Base-by-base conservation (phyloP, 176 grass and related monocot species). In the Oryza longistaminata region DNA sequence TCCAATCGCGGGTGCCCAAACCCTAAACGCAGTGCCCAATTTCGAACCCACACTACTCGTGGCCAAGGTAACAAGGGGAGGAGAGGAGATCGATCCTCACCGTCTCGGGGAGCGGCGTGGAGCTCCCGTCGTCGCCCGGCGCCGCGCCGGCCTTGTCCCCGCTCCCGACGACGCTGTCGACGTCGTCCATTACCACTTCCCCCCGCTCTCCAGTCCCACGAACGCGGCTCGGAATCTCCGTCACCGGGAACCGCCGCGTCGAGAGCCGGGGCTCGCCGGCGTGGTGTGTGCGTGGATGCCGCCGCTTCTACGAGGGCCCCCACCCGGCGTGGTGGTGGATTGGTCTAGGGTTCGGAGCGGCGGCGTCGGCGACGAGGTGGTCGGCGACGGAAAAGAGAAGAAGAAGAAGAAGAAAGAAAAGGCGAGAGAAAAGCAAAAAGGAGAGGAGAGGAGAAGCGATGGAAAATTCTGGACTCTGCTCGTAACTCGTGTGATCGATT, bases 61-160 rank as follows among this genome's bases (percentile, higher is more conserved):
- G 60, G 46, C 49, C 71, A 70, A 31, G 64, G 4, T 62, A 42
- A 73, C 29, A 22, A 42, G 21, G 24, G 21, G 24, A 1, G 24
- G 48, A 61, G 31, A 61, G 31, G 9, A 60, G 17, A 85, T 66
- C 80, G 17, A 85, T 66, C 80, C 67, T 75, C 21, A 97, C 92
- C 89, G 86, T 97, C 82, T 97, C 89, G 2, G 92, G 95, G 44
- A 97, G 86, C 19, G 92, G 92, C 58, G 89, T 66, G 52, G 79
- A 68, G 85, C 66, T 85, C 64, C 81, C 90, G 15, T 94, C 90
- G 74, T 94, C 95, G 40, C 88, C 95, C 40, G 85, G 88, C 17
- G 64, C 86, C 21, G 52, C 86, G 21, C 72, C 75, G 0, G 25
- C 76, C 73, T 91, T 93, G 13, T 88, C 92, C 11, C 45, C 74